Base-by-base conservation (phyloP, 768 basidiomycete genomes). In the Coprinopsis cinerea region DNA sequence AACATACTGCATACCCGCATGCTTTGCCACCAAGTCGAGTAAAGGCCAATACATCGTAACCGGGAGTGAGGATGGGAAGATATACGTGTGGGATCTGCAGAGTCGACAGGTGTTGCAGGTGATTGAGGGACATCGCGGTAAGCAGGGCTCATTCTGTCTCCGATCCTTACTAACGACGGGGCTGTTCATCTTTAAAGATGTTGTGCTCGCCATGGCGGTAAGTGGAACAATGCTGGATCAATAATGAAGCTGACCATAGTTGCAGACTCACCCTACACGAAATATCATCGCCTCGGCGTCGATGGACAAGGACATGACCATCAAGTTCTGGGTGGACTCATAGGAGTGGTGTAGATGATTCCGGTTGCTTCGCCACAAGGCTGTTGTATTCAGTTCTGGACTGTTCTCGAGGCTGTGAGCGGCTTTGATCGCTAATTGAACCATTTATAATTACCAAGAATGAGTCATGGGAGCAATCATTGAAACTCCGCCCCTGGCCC, bases 51-150 rank as follows among this genome's bases (percentile, higher is more conserved):
- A 83, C 64, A 76, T 98, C 39, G 77, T 95, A 3, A 82, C 88
- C 42, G 96, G 96, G 1, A 90, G 87, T 49, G 95, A 97, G 67
- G 94, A 96, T 64, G 74, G 78, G 56, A 94, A 88, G 60, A 70
- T 93, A 23, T 88, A 88, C 56, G 71, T 96, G 25, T 96, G 92
- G 91, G 88, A 96, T 62, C 62, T 98, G 45, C 90, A 94, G 64
- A 83, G 79, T 6, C 75, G 91, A 20, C 74, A 88, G 60, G 68
- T 93, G 4, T 67, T 84, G 28, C 92, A 95, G 61, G 64, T 78
- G 11, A 70, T 89, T 11, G 81, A 89, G 54, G 86, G 88, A 1
- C 92, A 94, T 66, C 75, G 84, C 69, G 92, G 90, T 91, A 52
- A 39, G 64, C 26, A 18, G 22, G 34, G 14, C 36, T 32, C 30